These are phyloP conservation scores for Ambrosiella xylebori DNA, from an alignment of 2,329 filamentous ascomycete genomes.

Conservation along the genomic window DNA sequence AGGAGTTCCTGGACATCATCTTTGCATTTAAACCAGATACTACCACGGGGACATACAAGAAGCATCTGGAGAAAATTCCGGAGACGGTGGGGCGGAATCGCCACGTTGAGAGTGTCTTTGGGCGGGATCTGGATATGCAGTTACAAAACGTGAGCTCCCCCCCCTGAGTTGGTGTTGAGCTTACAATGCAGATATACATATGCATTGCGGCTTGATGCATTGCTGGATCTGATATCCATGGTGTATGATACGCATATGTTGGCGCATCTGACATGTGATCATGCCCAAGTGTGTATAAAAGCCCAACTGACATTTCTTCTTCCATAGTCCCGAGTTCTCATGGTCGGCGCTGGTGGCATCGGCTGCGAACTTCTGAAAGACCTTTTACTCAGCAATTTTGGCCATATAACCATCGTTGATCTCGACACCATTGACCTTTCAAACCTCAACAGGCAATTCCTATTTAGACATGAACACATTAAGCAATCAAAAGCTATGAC, in stretches of 20 bases:
- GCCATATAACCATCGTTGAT: slow-evolving; percentile 86
- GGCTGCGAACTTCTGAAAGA: slow-evolving; percentile 97
- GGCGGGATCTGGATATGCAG: not conserved
- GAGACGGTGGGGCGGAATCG: not conserved
- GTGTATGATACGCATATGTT: not conserved
- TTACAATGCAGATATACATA: too few species aligned
- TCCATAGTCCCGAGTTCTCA: slow-evolving; percentile 61
- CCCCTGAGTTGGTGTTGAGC: too few species aligned
- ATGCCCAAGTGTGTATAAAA: not conserved
- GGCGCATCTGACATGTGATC: not conserved
- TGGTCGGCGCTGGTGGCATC: slow-evolving; percentile 93
- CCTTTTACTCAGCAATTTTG: slow-evolving; percentile 78
- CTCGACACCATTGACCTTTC: slow-evolving; percentile 96
- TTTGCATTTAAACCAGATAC: not conserved
- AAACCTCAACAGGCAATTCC: slow-evolving; percentile 93
- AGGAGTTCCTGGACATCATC: not conserved
- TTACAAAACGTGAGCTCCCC: not conserved
- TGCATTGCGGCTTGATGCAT: too few species aligned
- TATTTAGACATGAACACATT: slow-evolving; percentile 93
- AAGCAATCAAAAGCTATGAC: slow-evolving; percentile 93
- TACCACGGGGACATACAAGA: not conserved
- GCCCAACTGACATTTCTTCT: not conserved
- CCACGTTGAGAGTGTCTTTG: not conserved
- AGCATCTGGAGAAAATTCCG: not conserved
- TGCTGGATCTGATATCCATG: too few species aligned